Percentiles rank a stretch among this genome's conserved stretches.
These are phyloP conservation scores for Geoglossum cookeanum DNA, from an alignment of 2,329 filamentous ascomycete genomes.

Conservation along the genomic window DNA sequence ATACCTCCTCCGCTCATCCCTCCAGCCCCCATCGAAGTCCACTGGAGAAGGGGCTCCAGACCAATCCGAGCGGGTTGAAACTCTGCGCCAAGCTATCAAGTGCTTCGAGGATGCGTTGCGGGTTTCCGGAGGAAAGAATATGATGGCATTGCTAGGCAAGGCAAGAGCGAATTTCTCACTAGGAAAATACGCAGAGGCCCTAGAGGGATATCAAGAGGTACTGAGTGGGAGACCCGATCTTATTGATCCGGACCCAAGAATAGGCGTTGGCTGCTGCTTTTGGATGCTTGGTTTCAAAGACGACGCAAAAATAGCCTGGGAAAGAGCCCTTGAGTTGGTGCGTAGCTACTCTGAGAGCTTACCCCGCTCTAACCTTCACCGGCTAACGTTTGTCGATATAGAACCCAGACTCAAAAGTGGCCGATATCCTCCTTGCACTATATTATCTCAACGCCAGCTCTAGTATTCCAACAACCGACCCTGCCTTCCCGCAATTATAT, in stretches of 20 bases:
- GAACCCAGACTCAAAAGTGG: constrained; percentile 68
- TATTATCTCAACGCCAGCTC: constrained; percentile 80
- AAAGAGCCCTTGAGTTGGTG: constrained; percentile 62
- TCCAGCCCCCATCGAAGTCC: constrained; percentile 55
- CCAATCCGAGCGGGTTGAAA: constrained; percentile 51
- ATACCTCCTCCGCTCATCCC: constrained; percentile 68
- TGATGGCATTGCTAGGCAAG: constrained; percentile 82
- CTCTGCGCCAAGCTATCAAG: constrained; percentile 69
- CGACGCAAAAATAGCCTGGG: constrained; percentile 80
- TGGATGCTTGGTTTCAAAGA: constrained; percentile 94
- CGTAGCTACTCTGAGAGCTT: constrained; percentile 12
- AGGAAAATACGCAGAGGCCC: constrained; percentile 65
- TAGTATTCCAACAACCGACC: constrained; percentile 63
- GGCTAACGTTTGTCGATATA: constrained; percentile 10
- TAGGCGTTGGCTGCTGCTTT: constrained; percentile 90
- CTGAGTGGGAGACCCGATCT: constrained; percentile 71
- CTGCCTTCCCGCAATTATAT: constrained; percentile 68
- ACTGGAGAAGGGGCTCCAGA: constrained; percentile 43
- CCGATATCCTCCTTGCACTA: constrained; percentile 73
- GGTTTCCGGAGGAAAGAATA: constrained; percentile 67
- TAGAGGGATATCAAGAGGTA: constrained; percentile 73
- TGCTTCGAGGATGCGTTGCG: constrained; percentile 88
- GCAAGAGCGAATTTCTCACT: constrained; percentile 73
- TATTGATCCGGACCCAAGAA: constrained; percentile 81
- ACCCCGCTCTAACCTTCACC: neutral